Evolutionary conservation across 495 filamentous ascomycete genomes (phyloP), one percentile per base, ranked within the genome.

Genomic region (Glarea lozoyensis): DNA sequence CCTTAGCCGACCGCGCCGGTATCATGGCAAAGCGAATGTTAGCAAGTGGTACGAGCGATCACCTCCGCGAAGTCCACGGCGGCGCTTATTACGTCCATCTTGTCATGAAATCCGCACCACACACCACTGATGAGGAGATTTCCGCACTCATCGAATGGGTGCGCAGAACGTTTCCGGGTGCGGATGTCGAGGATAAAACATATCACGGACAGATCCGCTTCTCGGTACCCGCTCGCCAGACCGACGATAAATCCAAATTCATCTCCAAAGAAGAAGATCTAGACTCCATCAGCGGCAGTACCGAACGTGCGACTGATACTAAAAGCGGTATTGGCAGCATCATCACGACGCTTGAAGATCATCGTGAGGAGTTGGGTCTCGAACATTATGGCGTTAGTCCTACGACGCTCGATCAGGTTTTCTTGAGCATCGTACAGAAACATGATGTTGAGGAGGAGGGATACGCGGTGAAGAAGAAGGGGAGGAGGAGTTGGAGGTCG

Each of bases 391-490:
- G 79, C 34, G 83, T 89, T 49, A 81, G 73, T 35, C 84, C 82
- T 47, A 88, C 85, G 37, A 89, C 84, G 24, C 67, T 93, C 45
- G 88, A 93, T 61, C 82, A 92, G 65, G 86, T 93, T 0, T 94
- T 94, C 61, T 63, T 94, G 64, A 76, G 64, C 29, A 87, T 93
- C 48, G 85, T 92, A 0, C 76, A 77, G 13, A 72, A 73, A 58
- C 81, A 90, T 58, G 75, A 86, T 60, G 75, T 93, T 2, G 61
- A 70, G 40, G 88, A 93, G 61, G 86, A 90, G 64, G 81, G 84
- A 43, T 82, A 57, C 37, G 18, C 43, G 24, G 12, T 22, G 4
- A 43, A 43, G 22, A 12, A 34, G 31, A 47, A 46, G 24, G 30
- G 37, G 21, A 37, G n/a, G n/a, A n/a, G n/a, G n/a, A n/a, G n/a